Base-by-base conservation (phyloP, 2,329 filamentous ascomycete species). In the Claviceps purpurea region DNA sequence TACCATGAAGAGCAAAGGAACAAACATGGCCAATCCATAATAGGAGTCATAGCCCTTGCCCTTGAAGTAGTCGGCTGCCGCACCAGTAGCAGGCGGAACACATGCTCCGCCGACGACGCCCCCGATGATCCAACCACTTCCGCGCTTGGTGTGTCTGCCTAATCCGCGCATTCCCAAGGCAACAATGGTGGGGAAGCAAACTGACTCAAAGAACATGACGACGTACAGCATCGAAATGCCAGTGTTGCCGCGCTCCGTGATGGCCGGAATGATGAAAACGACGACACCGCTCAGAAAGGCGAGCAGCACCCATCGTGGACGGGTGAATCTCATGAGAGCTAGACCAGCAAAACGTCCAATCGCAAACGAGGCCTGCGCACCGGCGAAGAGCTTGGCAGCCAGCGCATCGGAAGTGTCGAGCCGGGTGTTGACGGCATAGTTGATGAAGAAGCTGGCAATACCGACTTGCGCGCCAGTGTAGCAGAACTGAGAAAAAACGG, bases 111-210 rank as follows among this genome's bases (percentile, higher is more conserved):
- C 86, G 16, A 77, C 73, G 0, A 90, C 84, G 57, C 83, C 85
- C 4, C 73, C 83, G 2, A 89, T 76, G 53, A 70, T 81, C 64
- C 79, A 85, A 4, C 85, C 85, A 2, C 81, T 82, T 1, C 86
- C 87, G 55, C 85, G 77, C 72, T 90, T 89, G 39, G 83, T 87
- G 68, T 91, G 83, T 18, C 81, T 77, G 5, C 87, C 87, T 1
- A 89, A 73, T 2, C 85, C 85, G 22, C 84, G 77, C 72, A 89
- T 87, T 8, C 84, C 84, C 2, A 90, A 73, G 4, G 85, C 85
- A 34, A 91, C 81, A 60, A 91, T 89, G 18, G 85, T 89, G 0
- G 87, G 86, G 72, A 90, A 91, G 65, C 83, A 85, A 61, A 88
- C 85, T 4, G 79, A 84, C 67, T 88, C 87, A 66, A 90, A 90